Percentiles rank a stretch among this genome's conserved stretches.
Evolutionary conservation across 768 basidiomycete genomes (phyloP).

Genomic region (Lactarius evosmus): DNA sequence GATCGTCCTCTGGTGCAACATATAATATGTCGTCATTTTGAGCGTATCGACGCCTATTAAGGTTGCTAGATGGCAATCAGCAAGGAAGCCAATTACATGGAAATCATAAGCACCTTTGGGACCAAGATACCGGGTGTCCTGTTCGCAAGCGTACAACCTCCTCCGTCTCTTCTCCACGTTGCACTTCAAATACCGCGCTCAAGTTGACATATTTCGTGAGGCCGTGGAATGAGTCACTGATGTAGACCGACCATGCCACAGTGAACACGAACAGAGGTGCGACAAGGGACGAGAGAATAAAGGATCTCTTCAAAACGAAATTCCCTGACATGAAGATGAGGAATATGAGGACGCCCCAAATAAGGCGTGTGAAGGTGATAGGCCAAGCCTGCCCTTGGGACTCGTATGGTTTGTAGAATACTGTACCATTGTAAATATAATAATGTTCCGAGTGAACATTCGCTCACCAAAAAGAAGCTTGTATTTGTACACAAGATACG

Average conservation of each 20-base stretch:
- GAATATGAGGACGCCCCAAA: constrained; percentile 92
- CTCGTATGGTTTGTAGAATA: constrained; percentile 98
- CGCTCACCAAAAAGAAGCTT: constrained; percentile 87
- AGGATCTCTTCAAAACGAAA: constrained; percentile 68
- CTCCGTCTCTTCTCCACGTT: constrained; percentile 82
- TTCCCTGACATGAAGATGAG: constrained; percentile 96
- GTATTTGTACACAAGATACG: constrained; percentile 97
- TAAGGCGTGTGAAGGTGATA: constrained; percentile 86
- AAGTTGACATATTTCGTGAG: constrained; percentile 81
- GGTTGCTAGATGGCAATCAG: constrained; percentile 47
- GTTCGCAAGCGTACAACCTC: constrained; percentile 71
- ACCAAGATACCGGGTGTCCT: constrained; percentile 85
- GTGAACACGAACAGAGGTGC: constrained; percentile 76
- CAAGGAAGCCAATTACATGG: not conserved
- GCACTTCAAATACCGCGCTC: constrained; percentile 84
- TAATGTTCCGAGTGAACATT: not conserved
- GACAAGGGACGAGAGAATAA: constrained; percentile 58
- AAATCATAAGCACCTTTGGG: constrained; percentile 63
- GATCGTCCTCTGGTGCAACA: constrained; percentile 90
- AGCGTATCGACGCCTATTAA: constrained; percentile 85
- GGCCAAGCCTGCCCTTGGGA: constrained; percentile 98
- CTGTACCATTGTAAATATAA: constrained; percentile 40
- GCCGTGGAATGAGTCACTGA: constrained; percentile 61
- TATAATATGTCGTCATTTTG: constrained; percentile 93
- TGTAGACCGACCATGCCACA: constrained; percentile 76